A percentile compares a stretch with the other conserved stretches of the same genome.
These are phyloP conservation scores for Saccharum officinarum DNA, from an alignment of 176 grass and related monocot genomes.

Conservation along the genomic window DNA sequence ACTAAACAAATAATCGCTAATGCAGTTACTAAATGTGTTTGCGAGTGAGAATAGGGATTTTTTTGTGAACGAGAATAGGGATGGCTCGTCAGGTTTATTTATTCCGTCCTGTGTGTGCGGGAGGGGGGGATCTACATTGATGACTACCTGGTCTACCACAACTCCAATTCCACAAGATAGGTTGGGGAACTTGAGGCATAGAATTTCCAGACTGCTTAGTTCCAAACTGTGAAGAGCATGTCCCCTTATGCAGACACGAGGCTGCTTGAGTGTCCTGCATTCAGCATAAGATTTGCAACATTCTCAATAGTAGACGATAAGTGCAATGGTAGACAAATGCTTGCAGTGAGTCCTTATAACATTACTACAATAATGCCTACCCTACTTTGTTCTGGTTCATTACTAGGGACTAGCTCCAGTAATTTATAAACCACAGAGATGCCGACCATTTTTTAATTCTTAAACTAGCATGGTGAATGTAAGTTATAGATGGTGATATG, in stretches of 20 bases:
- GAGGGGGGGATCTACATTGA: background rate
- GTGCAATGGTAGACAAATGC: background rate
- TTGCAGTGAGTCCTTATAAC: background rate
- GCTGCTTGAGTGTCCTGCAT: conserved; percentile 15
- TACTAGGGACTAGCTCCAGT: background rate
- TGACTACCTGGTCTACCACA: conserved; percentile 11
- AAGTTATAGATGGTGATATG: background rate
- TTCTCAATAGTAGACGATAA: background rate
- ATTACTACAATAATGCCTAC: background rate
- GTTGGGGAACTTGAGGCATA: background rate
- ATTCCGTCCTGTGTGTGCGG: background rate
- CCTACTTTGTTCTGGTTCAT: background rate
- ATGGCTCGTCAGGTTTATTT: background rate
- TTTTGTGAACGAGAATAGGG: too few species aligned
- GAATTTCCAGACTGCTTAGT: background rate
- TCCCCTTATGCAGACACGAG: conserved; percentile 5
- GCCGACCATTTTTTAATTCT: background rate
- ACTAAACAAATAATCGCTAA: too few species aligned
- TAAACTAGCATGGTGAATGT: background rate
- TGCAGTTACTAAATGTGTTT: too few species aligned
- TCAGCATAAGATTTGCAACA: background rate
- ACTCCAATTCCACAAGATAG: background rate
- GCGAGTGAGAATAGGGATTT: too few species aligned
- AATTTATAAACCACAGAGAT: background rate
- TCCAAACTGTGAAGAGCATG: background rate